phyloP scores from a whole-genome alignment of 2,329 filamentous ascomycete genomes.

The Cladophialophora bantiana region DNA sequence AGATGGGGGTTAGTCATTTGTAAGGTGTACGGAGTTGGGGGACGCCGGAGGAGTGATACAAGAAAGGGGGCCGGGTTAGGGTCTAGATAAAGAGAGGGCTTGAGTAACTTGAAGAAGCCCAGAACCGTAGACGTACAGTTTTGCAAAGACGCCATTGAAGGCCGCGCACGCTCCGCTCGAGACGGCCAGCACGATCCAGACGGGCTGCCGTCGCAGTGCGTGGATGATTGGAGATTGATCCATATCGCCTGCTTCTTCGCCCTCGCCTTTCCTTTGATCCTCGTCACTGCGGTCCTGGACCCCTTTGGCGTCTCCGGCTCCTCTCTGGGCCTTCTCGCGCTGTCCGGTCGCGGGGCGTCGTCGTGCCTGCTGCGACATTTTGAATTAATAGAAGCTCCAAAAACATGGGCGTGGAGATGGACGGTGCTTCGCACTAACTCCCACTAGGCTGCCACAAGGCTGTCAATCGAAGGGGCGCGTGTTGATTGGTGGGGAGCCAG shows the following conservation, averaged over 20 bases:
- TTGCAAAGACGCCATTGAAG: conserved; percentile 71
- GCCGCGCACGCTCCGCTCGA: conserved; percentile 69
- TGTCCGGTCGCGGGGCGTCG: neutral
- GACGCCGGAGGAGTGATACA: neutral
- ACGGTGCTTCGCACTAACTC: neutral
- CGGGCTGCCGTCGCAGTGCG: conserved; percentile 37
- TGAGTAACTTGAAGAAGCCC: neutral
- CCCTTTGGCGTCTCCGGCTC: neutral
- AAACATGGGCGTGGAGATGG: neutral
- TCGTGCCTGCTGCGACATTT: conserved; percentile 4
- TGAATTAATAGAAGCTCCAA: neutral
- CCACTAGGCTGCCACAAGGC: neutral
- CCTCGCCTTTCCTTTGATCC: neutral
- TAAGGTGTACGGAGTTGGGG: neutral
- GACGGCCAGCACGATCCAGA: conserved; percentile 64
- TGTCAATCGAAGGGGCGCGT: neutral
- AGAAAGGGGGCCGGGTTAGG: neutral
- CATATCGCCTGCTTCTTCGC: neutral
- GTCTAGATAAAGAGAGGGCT: neutral
- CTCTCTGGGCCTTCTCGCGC: neutral
- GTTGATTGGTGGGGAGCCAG: neutral
- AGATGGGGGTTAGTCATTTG: neutral
- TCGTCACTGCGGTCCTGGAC: neutral
- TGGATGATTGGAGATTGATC: conserved; percentile 24
- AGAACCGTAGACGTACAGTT: conserved; percentile 56